Evolutionary conservation across 305 asterid species (phyloP).

Genomic region (Ilex paraguariensis): DNA sequence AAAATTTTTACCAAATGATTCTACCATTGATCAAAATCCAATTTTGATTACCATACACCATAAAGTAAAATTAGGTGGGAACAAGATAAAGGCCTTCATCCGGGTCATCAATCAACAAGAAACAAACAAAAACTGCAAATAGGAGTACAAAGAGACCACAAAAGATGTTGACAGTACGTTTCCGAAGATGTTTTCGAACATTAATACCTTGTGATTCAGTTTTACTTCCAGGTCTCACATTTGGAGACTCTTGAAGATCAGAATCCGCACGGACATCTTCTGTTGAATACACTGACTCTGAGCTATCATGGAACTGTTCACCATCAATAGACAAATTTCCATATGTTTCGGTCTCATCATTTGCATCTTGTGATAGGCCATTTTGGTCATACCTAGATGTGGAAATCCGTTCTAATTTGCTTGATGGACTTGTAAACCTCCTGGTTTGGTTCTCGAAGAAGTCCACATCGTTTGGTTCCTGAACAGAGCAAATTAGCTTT

Average conservation of each 20-base stretch:
- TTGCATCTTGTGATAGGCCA: conserved; percentile 17
- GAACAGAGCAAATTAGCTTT: conserved; percentile 72
- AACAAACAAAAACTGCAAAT: conserved; percentile 30
- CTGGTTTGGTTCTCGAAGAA: conserved; percentile 35
- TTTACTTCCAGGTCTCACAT: conserved; percentile 20
- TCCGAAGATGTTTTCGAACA: conserved; percentile 16
- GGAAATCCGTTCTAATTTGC: conserved; percentile 37
- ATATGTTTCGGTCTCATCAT: conserved; percentile 14
- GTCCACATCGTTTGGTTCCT: conserved; percentile 44
- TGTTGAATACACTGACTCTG: conserved; percentile 75
- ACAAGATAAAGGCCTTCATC: conserved; percentile 37
- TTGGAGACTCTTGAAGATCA: conserved; percentile 21
- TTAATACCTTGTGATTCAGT: conserved; percentile 8
- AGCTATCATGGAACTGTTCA: conserved; percentile 31
- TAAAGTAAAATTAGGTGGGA: conserved; percentile 50
- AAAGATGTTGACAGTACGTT: conserved; percentile 11
- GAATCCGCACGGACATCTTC: conserved; percentile 35
- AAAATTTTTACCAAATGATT: neutral
- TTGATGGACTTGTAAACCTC: conserved; percentile 42
- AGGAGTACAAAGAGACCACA: conserved; percentile 36
- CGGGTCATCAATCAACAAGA: conserved; percentile 33
- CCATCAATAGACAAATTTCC: conserved; percentile 24
- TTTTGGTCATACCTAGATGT: conserved; percentile 28
- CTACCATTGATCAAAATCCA: conserved; percentile 5
- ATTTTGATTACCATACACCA: neutral